phyloP scores from a whole-genome alignment of 805 yeast genomes.

The Brettanomyces bruxellensis region DNA sequence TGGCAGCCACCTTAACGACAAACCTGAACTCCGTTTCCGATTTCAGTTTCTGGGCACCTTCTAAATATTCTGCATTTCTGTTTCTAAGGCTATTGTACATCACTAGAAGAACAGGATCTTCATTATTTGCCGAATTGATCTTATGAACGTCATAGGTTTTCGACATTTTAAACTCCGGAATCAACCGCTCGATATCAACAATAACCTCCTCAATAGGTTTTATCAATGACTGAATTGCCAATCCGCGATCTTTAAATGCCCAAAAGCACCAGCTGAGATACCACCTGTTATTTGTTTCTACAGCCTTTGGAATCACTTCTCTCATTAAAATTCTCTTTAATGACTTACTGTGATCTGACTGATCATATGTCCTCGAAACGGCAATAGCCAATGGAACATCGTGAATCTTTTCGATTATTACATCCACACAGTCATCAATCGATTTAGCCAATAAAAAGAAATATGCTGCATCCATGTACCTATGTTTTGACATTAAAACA shows the following conservation, averaged over 20 bases:
- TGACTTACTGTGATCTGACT: constrained; percentile 47
- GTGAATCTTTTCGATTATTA: constrained; percentile 54
- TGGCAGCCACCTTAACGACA: constrained; percentile 51
- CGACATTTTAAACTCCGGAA: constrained; percentile 22
- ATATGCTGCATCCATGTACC: constrained; percentile 80
- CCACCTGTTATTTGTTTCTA: constrained; percentile 69
- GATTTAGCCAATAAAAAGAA: constrained; percentile 77
- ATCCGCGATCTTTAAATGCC: constrained; percentile 41
- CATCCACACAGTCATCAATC: constrained; percentile 68
- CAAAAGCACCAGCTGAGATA: constrained; percentile 71
- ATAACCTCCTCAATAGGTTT: constrained; percentile 38
- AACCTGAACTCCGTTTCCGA: constrained; percentile 48
- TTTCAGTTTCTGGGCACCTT: constrained; percentile 38
- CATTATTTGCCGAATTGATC: constrained; percentile 24
- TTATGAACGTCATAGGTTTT: constrained; percentile 30
- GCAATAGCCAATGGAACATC: constrained; percentile 73
- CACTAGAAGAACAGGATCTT: constrained; percentile 74
- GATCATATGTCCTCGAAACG: constrained; percentile 67
- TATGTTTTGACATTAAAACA: constrained; percentile 80
- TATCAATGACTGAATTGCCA: constrained; percentile 58
- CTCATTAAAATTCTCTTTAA: constrained; percentile 39
- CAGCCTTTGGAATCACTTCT: constrained; percentile 46
- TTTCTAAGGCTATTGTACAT: constrained; percentile 56
- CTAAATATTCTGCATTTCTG: constrained; percentile 38
- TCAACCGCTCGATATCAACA: constrained; percentile 18